Evolutionary conservation across 192 early-diverging fungal species (phyloP), one percentile per base, ranked within the genome.

Genomic region (Coemansia sp.): DNA sequence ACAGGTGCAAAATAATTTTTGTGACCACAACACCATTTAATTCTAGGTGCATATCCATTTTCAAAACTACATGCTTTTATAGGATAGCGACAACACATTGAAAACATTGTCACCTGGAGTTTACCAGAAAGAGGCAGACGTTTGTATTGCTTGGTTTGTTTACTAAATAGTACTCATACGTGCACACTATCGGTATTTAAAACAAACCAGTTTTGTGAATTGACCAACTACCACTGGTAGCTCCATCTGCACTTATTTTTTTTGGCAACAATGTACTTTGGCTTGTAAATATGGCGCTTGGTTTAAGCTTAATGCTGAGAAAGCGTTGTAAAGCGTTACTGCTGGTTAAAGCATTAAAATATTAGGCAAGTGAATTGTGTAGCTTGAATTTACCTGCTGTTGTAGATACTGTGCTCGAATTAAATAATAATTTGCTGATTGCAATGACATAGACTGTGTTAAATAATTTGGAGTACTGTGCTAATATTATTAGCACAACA

Each of bases 11-110:
- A 27, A 23, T 49, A 16, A 23, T 67, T 67, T 24, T 57, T 57
- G 7, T 29, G 33, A 3, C 51, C 60, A 6, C 28, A 24, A 0
- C 31, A 59, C 9, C 30, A 60, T 12, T 7, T 2, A 5, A 31
- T 67, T 7, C 64, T 57, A 0, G 56, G 64, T 5, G 52, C 44
- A 4, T 67, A 33, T 27, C 64, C 64, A 11, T 67, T 67, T 49
- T 50, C 51, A 51, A 60, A n/a, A 60, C 31, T 22, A 19, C 30
- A 25, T 25, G 6, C 24, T 49, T 1, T 12, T 49, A 22, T 22
- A 49, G 24, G 47, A 49, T 5, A 12, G 10, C 19, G 24, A 23
- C 47, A 23, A 23, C 16, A 49, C 27, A 25, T 22, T 49, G 7
- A 22, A 49, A 14, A 28, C 47, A 12, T 12, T 49, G 24, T 23